These are phyloP conservation scores for Talaromyces sp. DNA, from an alignment of 2,329 filamentous ascomycete genomes.

Conservation along the genomic window DNA sequence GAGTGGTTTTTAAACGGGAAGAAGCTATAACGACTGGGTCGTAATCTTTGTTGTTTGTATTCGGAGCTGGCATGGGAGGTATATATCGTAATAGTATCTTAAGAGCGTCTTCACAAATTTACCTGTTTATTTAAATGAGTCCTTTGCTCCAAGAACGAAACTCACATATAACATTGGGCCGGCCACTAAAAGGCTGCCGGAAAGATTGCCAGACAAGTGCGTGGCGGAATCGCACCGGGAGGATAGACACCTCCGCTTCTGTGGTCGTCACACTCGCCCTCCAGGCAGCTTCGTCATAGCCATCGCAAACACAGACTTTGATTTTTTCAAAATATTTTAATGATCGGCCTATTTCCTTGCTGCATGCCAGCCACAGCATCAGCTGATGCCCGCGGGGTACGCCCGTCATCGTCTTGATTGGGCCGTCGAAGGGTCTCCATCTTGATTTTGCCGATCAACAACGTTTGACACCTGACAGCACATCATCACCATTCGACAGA, in stretches of 20 bases:
- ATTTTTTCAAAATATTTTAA: background rate
- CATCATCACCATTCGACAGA: background rate
- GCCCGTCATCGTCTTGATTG: background rate
- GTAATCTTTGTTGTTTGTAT: background rate
- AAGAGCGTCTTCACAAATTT: background rate
- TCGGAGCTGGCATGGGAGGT: background rate
- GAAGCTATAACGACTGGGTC: background rate
- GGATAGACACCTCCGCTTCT: background rate
- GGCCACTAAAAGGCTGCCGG: background rate
- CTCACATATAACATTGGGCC: background rate
- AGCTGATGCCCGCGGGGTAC: background rate
- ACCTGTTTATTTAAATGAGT: background rate
- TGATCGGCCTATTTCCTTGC: background rate
- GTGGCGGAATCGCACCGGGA: background rate
- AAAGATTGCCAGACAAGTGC: background rate
- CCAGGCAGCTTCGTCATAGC: background rate
- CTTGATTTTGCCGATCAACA: background rate
- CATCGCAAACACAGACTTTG: background rate
- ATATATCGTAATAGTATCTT: background rate
- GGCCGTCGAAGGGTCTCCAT: background rate
- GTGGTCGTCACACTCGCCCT: background rate
- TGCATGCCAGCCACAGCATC: background rate
- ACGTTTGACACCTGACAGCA: background rate
- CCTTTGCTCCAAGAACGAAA: background rate
- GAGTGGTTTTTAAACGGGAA: constrained; percentile 66